These are phyloP conservation scores for Butyriboletus loyo DNA, from an alignment of 768 basidiomycete genomes.

Conservation along the genomic window DNA sequence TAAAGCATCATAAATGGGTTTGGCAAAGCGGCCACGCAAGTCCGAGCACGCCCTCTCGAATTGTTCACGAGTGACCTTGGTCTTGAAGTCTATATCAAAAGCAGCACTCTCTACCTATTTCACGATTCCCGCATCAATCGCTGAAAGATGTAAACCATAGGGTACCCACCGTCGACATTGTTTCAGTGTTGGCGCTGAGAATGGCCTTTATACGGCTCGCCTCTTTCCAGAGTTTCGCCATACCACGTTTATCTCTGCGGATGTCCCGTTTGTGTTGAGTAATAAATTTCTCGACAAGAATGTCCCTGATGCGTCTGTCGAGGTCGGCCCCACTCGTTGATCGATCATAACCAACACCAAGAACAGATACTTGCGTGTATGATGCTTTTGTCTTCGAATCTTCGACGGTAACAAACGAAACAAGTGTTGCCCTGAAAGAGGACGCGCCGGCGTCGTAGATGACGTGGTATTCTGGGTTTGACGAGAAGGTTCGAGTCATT, in stretches of 20 bases:
- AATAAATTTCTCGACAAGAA: conserved; percentile 75
- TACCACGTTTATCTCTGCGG: conserved; percentile 70
- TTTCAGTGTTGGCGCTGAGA: conserved; percentile 88
- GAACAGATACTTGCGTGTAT: conserved; percentile 70
- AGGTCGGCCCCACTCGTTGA: conserved; percentile 78
- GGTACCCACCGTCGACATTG: conserved; percentile 58
- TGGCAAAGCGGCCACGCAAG: conserved; percentile 56
- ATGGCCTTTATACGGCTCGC: conserved; percentile 88
- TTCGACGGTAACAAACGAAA: conserved; percentile 54
- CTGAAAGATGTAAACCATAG: background rate
- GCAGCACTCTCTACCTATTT: conserved; percentile 79
- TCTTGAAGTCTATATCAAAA: conserved; percentile 87
- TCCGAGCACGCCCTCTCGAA: conserved; percentile 77
- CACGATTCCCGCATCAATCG: background rate
- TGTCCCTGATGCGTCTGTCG: conserved; percentile 77
- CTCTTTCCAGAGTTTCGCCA: conserved; percentile 95
- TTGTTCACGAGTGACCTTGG: conserved; percentile 70
- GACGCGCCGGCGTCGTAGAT: conserved; percentile 95
- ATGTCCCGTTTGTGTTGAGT: conserved; percentile 66
- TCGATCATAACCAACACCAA: conserved; percentile 82
- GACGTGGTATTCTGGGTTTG: conserved; percentile 76
- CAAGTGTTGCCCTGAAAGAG: conserved; percentile 73
- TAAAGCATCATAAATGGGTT: conserved; percentile 76
- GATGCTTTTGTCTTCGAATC: conserved; percentile 46
- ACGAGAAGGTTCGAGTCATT: conserved; percentile 84